Base-by-base conservation (phyloP, 805 yeast species). In the Yamadazyma insecticola region DNA sequence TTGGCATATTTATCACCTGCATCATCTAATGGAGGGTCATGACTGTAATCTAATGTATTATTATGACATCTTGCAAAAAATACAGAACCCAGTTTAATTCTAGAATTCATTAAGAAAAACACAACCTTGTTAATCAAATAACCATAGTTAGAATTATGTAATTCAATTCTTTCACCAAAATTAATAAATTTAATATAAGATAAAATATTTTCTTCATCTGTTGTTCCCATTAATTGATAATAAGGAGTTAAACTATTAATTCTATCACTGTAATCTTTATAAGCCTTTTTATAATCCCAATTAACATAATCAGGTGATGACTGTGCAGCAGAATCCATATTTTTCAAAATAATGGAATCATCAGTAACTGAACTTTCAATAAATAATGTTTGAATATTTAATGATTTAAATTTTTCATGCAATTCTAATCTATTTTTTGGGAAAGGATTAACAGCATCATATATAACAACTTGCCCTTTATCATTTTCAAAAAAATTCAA, bases 401-500 rank as follows among this genome's bases (percentile, higher is more conserved):
- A 63, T 26, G 63, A 60, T 6, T 64, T 60, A 45, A 90, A 77
- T 36, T 58, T 57, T 20, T 68, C 67, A 16, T 72, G 72, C 22
- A 90, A 57, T 18, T 70, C 72, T 6, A 67, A 47, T 44, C 99
- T 70, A 43, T 81, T 82, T 30, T 70, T 67, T 13, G 81, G 75
- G 28, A 81, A 62, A 5, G 92, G 95, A 53, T 92, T 92, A 30
- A 92, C 83, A 0, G 97, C 97, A 57, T 92, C 99, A 57, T 85
- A 92, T 14, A 92, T 85, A 4, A 95, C 98, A 19, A 92, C 86
- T 60, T 92, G 98, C 8, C 97, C 97, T 48, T 76, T 76, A 40
- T 80, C 86, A 17, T 72, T 71, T 40, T 74, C 72, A 55, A 86
- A 87, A 48, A 84, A 88, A 15, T 66, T 61, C 33, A 72, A 51